Base-by-base conservation (phyloP, 208 protist species). In the Strigomonas culicis region DNA sequence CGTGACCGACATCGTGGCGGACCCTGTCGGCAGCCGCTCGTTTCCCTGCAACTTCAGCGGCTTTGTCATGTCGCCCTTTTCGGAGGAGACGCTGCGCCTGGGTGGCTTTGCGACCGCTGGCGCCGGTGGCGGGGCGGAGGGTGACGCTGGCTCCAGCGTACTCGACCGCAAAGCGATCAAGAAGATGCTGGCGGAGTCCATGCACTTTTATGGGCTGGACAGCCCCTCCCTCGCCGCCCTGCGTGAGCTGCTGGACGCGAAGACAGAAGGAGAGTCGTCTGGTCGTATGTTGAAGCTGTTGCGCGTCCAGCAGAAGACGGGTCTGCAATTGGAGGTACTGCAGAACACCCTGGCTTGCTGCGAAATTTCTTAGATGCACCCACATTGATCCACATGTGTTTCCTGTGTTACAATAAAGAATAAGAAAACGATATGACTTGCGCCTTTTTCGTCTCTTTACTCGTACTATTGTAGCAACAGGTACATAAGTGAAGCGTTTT, bases 41-140 rank as follows among this genome's bases (percentile, higher is more conserved):
- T 85, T 81, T 58, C 79, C 79, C 17, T 75, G 67, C 31, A 61
- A 76, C 53, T 80, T 84, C 43, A 68, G 64, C 41, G 24, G 57
- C 4, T n/a, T 70, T n/a, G 24, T 22, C 3, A 52, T 47, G 1
- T 34, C n/a, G 13, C 32, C 43, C 8, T 8, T 65, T 17, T 47
- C 32, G 32, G 49, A 3, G 21, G 34, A 24, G n/a, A 21, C 15
- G 13, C 47, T 34, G 22, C 36, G 32, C 22, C 19, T 41, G n/a
- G 8, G 25, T 8, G 19, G 7, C 13, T 7, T 1, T 4, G 19
- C 2, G 17, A 36, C 17, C 1, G 39, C 8, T 30, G 49, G 0
- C 2, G 13, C 7, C 17, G 25, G 0, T 30, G 0, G 19, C 43
- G 46, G 4, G 36, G 22, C 31, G 6, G 2, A 27, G 43, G 25